Conservation (phyloP, 495 filamentous ascomycete genomes). For the Beverwykella pulmonaria region DNA sequence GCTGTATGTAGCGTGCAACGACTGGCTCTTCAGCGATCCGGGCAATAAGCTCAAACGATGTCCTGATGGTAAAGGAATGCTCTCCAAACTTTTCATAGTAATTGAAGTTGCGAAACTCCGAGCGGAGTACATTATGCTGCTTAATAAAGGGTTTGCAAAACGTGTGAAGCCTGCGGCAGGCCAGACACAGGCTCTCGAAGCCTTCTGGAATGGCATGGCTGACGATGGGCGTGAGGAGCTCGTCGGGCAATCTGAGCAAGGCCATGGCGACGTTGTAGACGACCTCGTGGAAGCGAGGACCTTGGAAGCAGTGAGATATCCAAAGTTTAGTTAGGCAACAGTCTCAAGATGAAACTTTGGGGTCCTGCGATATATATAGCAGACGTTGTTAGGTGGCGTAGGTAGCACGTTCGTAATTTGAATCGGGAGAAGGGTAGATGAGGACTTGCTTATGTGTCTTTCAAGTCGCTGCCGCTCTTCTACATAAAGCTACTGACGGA, state of each 20-base stretch:
- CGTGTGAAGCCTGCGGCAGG: conserved; percentile 23
- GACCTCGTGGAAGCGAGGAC: conserved; percentile 22
- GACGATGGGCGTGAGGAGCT: conserved; percentile 26
- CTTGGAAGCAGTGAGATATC: conserved; percentile 24
- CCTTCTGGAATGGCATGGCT: conserved; percentile 24
- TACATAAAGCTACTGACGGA: too few relatives aligned
- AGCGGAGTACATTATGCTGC: conserved; percentile 20
- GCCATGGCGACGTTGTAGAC: conserved; percentile 26
- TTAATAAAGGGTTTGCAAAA: conserved; percentile 24
- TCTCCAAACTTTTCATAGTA: conserved; percentile 8
- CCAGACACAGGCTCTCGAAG: conserved; percentile 23
- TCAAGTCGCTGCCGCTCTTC: too few relatives aligned
- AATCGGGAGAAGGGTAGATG: too few relatives aligned
- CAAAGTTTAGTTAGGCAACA: conserved; percentile 20
- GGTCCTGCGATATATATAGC: conserved; percentile 20
- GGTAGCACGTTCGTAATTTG: too few relatives aligned
- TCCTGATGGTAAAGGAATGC: neutral
- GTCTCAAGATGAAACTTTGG: conserved; percentile 24
- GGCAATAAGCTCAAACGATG: conserved; percentile 27
- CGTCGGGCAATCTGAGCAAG: conserved; percentile 25
- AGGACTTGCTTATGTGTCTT: too few relatives aligned
- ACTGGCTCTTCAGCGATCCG: conserved; percentile 26
- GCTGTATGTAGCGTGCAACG: conserved; percentile 24
- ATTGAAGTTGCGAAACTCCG: conserved; percentile 21
- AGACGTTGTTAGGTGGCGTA: conserved; percentile 7